Percentiles rank a stretch among this genome's conserved stretches.
Conservation (phyloP, 2,329 filamentous ascomycete species). For the Ophiostoma novo-ulmi region DNA sequence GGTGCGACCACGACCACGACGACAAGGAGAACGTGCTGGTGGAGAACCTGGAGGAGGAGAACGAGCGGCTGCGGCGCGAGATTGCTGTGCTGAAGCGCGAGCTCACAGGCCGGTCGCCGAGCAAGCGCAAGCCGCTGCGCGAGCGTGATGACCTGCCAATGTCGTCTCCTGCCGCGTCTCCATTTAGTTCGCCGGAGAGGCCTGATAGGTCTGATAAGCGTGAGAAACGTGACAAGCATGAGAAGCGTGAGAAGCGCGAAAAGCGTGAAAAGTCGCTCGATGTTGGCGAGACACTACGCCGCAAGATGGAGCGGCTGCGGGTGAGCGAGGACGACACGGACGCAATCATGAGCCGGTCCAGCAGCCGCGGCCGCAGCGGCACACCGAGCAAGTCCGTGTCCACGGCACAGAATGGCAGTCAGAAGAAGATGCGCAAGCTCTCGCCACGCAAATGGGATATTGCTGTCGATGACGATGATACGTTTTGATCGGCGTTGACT, state of each 20-base stretch:
- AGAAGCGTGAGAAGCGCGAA: neutral
- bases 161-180: conserved; percentile 16
- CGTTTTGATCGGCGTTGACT: conserved; percentile 29
- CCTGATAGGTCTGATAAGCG: conserved; percentile 27
- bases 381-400: conserved; percentile 25
- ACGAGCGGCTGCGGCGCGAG: conserved; percentile 62
- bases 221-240: neutral
- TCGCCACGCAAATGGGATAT: conserved; percentile 46
- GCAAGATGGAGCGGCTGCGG: conserved; percentile 48
- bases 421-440: conserved; percentile 51
- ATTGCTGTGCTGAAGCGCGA: conserved; percentile 62
- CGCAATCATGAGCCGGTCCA: conserved; percentile 21
- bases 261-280: conserved; percentile 4
- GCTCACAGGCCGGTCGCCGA: conserved; percentile 57
- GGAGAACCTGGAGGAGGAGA: conserved; percentile 64
- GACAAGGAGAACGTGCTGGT: conserved; percentile 59
- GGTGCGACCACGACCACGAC: conserved; percentile 34
- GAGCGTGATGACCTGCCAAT: conserved; percentile 47
- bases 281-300: conserved; percentile 36
- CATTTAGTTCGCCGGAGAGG: conserved; percentile 8
- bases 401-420: conserved; percentile 38
- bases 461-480: conserved; percentile 38
- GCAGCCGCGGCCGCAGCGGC: conserved; percentile 10
- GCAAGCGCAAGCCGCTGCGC: conserved; percentile 51
- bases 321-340: conserved; percentile 38